Evolutionary conservation across 768 basidiomycete genomes (phyloP).

Genomic region (Lactifluus pinguis): DNA sequence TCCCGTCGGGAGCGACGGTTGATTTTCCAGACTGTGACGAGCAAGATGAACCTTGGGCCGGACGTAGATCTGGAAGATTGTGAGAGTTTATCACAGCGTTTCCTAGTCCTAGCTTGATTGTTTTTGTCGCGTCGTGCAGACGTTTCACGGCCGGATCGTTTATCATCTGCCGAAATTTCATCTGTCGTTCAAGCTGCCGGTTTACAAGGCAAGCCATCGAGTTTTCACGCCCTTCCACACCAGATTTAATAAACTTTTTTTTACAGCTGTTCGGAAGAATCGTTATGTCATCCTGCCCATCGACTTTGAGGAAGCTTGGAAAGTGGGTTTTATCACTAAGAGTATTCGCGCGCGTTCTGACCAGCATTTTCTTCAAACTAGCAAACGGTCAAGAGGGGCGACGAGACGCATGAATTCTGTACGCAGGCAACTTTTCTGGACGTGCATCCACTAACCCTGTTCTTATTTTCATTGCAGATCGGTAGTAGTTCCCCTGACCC

Average conservation of each 20-base stretch:
- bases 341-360: constrained; percentile 20
- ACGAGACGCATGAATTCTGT: constrained; percentile 98
- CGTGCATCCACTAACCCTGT: constrained; percentile 11
- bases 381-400: constrained; percentile 93
- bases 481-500: constrained; percentile 26
- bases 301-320: constrained; percentile 99
- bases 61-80: constrained; percentile 99
- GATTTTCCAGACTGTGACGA: constrained; percentile 95
- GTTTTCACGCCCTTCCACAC: background rate
- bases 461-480: constrained; percentile 15
- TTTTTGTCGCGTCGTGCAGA: constrained; percentile 40
- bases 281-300: constrained; percentile 94
- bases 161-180: constrained; percentile 93
- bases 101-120: background rate
- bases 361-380: constrained; percentile 28
- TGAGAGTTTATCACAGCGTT: constrained; percentile 33
- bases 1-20: constrained; percentile 90
- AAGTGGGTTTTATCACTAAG: constrained; percentile 58
- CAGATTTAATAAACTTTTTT: background rate
- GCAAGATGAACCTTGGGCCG: constrained; percentile 95
- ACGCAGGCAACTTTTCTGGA: constrained; percentile 20
- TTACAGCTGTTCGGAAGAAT: constrained; percentile 91
- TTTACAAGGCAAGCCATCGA: constrained; percentile 61
- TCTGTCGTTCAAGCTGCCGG: constrained; percentile 96
- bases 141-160: constrained; percentile 90